Evolutionary conservation across 352 stramenopile genomes (phyloP), one percentile per base, ranked within the genome.

Genomic region (Phytophthora foliorum): DNA sequence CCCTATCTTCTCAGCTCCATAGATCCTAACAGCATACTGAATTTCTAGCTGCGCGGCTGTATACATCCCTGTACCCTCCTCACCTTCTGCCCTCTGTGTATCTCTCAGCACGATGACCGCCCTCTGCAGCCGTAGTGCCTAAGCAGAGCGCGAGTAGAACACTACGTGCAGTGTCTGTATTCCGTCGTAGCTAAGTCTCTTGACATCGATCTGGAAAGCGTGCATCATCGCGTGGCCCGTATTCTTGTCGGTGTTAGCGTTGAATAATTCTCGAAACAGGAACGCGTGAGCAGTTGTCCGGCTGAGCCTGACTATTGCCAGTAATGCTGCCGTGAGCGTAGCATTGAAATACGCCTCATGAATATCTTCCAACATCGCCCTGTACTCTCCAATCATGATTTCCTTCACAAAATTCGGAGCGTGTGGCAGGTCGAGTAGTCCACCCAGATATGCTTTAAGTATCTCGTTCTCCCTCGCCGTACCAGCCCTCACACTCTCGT

Each of bases 321-420:
- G 38, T 9, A 59, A 9, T 16, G 13, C 25, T n/a, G 52, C 52
- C 13, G 52, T 59, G 2, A 59, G 52, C 22, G 17, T 19, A 1
- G 25, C 36, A 25, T 59, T 59, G 14, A 50, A 34, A 29, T 50
- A 19, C 0, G 11, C 24, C 27, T 59, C 52, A 16, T 59, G 52
- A 13, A 59, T 25, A 24, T 59, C 52, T 16, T 59, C 52, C 0
- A 59, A 13, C 52, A 59, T 59, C 7, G 52, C 52, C 0, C 52
- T 4, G 17, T 59, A 22, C 25, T 59, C 52, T 16, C 36, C 25
- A 8, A 59, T n/a, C 17, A 50, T 14, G 11, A 59, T 39, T n/a
- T 49, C 52, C 14, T 59, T 59, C 6, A 59, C 16, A 14, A 59
- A 59, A 16, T 59, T 59, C 10, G 52, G 52, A 11, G 52, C 36